A percentile compares a stretch with the other conserved stretches of the same genome.
These are phyloP conservation scores for Diutina siamensis DNA, from an alignment of 1,139 yeast genomes.

Conservation along the genomic window DNA sequence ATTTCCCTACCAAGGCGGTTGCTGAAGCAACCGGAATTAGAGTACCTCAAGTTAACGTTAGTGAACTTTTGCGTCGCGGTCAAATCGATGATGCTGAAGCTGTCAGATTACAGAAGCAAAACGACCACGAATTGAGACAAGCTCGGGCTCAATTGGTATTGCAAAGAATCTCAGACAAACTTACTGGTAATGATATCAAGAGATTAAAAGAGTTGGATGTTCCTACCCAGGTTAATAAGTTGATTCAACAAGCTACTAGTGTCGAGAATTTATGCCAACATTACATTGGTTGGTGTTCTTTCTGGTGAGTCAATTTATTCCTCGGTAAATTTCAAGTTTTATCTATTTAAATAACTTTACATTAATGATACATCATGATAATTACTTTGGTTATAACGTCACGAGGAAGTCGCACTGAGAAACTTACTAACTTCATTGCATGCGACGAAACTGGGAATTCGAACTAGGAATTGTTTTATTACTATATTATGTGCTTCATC, in stretches of 20 bases:
- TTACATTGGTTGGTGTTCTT: constrained; percentile 98
- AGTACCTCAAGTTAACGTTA: constrained; percentile 53
- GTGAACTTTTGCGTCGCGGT: constrained; percentile 59
- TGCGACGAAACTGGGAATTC: constrained; percentile 2
- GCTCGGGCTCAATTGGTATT: constrained; percentile 89
- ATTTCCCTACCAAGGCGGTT: constrained; percentile 71
- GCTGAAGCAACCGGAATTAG: constrained; percentile 64
- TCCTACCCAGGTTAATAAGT: constrained; percentile 82
- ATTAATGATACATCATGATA: no score
- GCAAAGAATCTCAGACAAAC: constrained; percentile 81
- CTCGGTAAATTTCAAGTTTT: no score
- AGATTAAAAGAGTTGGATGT: constrained; percentile 62
- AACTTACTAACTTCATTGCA: no score
- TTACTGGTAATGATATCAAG: constrained; percentile 88
- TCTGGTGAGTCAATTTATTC: no score
- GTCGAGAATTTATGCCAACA: constrained; percentile 95
- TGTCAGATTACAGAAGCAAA: constrained; percentile 54
- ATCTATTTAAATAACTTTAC: no score
- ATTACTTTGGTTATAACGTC: no score
- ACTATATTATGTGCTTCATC: background rate
- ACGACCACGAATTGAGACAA: constrained; percentile 71
- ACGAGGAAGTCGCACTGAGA: no score
- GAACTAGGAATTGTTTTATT: background rate
- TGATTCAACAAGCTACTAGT: constrained; percentile 93
- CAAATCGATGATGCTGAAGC: constrained; percentile 73